Conservation (phyloP, 148 eudicot genomes). For the Chenopodium formosanum region DNA sequence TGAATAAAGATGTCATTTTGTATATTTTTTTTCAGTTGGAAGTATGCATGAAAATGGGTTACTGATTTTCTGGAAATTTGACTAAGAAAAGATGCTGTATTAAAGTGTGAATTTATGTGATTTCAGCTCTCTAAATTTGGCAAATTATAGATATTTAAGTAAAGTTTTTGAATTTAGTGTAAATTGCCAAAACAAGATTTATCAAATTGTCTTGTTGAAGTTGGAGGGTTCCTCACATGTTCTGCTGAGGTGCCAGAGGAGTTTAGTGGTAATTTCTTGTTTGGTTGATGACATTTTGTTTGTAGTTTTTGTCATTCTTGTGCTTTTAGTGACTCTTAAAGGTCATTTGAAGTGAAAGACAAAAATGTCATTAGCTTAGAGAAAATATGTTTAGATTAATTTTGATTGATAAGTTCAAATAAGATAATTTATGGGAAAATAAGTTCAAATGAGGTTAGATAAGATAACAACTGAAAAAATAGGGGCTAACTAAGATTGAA, state of each 20-base stretch:
- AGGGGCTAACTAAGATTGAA: too few species aligned
- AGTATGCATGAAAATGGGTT: slow-evolving; percentile 1
- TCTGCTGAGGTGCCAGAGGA: background rate
- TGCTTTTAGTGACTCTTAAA: background rate
- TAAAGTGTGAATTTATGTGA: background rate
- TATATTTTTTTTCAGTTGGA: background rate
- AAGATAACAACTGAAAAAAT: too few species aligned
- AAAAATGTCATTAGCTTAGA: background rate
- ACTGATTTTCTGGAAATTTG: background rate
- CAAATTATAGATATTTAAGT: background rate
- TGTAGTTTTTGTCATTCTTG: background rate
- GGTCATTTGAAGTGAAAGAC: slow-evolving; percentile 8
- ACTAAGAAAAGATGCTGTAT: background rate
- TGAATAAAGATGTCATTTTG: background rate
- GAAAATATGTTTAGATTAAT: too few species aligned
- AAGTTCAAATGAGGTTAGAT: too few species aligned
- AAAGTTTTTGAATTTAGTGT: background rate
- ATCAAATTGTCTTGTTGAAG: background rate
- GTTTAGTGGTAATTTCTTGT: slow-evolving; percentile 5
- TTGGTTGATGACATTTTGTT: slow-evolving; percentile 6
- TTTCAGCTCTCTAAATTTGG: background rate
- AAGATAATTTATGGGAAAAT: too few species aligned
- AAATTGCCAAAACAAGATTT: background rate
- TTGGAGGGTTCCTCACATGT: slow-evolving; percentile 11
- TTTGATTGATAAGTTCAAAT: too few species aligned